A percentile compares a stretch with the other conserved stretches of the same genome.
Conservation (phyloP, 2,329 filamentous ascomycete species). For the Coleophoma eucalyptorum region DNA sequence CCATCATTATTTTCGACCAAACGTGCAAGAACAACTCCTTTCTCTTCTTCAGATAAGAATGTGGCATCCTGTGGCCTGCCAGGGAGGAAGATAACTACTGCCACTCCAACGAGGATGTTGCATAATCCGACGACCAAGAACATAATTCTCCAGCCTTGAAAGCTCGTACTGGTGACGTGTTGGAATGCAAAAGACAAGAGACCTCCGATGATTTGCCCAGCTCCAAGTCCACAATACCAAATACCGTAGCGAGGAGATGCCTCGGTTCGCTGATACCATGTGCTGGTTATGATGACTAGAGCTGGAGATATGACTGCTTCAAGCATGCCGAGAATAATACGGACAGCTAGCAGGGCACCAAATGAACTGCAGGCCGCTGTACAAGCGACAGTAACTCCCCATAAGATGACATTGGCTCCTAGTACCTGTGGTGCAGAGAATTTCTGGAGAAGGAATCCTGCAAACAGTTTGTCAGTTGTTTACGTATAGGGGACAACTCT, state of each 20-base stretch:
- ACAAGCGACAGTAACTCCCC: conserved; percentile 11
- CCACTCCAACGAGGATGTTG: conserved; percentile 33
- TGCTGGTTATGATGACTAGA: conserved; percentile 27
- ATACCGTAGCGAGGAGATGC: conserved; percentile 10
- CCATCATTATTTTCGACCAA: neutral
- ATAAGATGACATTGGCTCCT: conserved; percentile 2
- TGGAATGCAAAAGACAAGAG: conserved; percentile 25
- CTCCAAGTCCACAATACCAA: conserved; percentile 25
- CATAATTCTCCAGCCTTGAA: conserved; percentile 49
- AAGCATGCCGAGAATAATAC: conserved; percentile 23
- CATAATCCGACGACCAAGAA: conserved; percentile 39
- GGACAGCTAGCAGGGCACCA: conserved; percentile 16
- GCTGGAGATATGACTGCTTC: conserved; percentile 24
- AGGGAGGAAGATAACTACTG: neutral
- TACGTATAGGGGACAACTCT: too few species aligned
- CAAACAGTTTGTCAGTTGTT: too few species aligned
- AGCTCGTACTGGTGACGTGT: conserved; percentile 19
- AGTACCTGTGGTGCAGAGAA: conserved; percentile 30
- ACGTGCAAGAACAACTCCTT: conserved; percentile 15
- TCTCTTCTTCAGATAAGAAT: neutral
- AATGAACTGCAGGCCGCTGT: conserved; percentile 15
- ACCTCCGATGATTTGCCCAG: conserved; percentile 25
- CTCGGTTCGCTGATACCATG: conserved; percentile 29
- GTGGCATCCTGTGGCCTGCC: neutral
- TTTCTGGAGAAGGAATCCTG: conserved; percentile 44